phyloP scores from a whole-genome alignment of 1,139 yeast genomes.

The Torulaspora globosa region DNA sequence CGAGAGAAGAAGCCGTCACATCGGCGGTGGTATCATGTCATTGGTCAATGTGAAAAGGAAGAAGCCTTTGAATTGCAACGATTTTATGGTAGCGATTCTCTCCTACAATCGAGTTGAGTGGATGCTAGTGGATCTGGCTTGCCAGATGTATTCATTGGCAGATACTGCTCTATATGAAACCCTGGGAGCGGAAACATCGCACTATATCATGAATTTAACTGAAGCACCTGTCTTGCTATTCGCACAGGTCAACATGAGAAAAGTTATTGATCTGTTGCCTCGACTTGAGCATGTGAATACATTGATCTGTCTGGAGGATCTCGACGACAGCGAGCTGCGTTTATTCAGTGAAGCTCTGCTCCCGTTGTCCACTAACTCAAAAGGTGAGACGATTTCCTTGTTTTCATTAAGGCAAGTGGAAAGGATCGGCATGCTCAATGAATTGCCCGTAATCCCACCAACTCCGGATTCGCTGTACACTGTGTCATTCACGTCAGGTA shows the following conservation, averaged over 20 bases:
- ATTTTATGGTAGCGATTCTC: slow-evolving; percentile 52
- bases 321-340: slow-evolving; percentile 40
- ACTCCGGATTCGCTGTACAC: slow-evolving; percentile 54
- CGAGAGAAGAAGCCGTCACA: slow-evolving; percentile 42
- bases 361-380: slow-evolving; percentile 17
- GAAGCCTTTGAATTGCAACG: slow-evolving; percentile 35
- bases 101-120: slow-evolving; percentile 58
- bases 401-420: slow-evolving; percentile 52
- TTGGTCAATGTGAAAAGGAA: slow-evolving; percentile 43
- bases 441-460: slow-evolving; percentile 48
- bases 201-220: slow-evolving; percentile 53
- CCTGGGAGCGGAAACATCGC: slow-evolving; percentile 56
- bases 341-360: slow-evolving; percentile 27
- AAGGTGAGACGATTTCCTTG: slow-evolving; percentile 35
- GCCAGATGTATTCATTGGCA: slow-evolving; percentile 48
- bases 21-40: slow-evolving; percentile 64
- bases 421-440: slow-evolving; percentile 49
- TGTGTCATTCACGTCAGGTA: slow-evolving; percentile 74
- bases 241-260: slow-evolving; percentile 46
- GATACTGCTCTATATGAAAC: slow-evolving; percentile 65
- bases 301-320: slow-evolving; percentile 51
- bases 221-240: slow-evolving; percentile 54
- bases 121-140: slow-evolving; percentile 58
- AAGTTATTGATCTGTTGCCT: slow-evolving; percentile 42
- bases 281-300: slow-evolving; percentile 40